phyloP scores from a whole-genome alignment of 768 basidiomycete species.

The Lentinula sp. region DNA sequence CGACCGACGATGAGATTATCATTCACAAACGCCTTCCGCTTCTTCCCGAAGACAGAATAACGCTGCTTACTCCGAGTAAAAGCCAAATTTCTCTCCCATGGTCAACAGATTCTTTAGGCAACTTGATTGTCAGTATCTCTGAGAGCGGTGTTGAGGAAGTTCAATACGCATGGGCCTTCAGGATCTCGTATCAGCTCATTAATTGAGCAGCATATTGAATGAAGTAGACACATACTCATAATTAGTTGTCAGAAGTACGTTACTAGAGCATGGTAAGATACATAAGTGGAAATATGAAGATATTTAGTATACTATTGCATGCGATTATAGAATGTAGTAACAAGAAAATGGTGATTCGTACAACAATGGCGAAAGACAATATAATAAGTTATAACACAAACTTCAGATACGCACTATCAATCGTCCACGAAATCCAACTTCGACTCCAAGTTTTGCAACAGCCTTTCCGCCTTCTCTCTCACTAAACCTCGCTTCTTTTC shows the following conservation, averaged over 20 bases:
- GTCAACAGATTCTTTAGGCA: conserved; percentile 10
- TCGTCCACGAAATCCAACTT: conserved; percentile 6
- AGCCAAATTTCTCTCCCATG: conserved; percentile 21
- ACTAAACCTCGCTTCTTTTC: conserved; percentile 5
- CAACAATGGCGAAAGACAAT: not conserved
- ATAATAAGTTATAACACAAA: not conserved
- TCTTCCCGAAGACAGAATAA: conserved; percentile 33
- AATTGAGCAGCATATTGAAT: not conserved
- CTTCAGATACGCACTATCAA: not conserved
- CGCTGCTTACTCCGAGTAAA: conserved; percentile 28
- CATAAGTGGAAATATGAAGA: too few species aligned
- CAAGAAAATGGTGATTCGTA: not conserved
- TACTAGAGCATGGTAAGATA: not conserved
- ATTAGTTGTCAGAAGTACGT: not conserved
- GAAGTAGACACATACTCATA: not conserved
- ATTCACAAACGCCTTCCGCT: conserved; percentile 38
- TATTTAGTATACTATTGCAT: too few species aligned
- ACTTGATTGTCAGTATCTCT: conserved; percentile 18
- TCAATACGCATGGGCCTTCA: conserved; percentile 35
- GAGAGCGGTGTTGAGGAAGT: conserved; percentile 17
- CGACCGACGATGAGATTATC: conserved; percentile 23
- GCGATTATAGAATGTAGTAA: too few species aligned
- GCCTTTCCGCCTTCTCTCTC: conserved; percentile 5
- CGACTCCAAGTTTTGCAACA: conserved; percentile 4
- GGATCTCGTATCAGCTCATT: conserved; percentile 23